Evolutionary conservation across 805 yeast species (phyloP), one percentile per base, ranked within the genome.

Genomic region (Saccharomycopsis sp.): DNA sequence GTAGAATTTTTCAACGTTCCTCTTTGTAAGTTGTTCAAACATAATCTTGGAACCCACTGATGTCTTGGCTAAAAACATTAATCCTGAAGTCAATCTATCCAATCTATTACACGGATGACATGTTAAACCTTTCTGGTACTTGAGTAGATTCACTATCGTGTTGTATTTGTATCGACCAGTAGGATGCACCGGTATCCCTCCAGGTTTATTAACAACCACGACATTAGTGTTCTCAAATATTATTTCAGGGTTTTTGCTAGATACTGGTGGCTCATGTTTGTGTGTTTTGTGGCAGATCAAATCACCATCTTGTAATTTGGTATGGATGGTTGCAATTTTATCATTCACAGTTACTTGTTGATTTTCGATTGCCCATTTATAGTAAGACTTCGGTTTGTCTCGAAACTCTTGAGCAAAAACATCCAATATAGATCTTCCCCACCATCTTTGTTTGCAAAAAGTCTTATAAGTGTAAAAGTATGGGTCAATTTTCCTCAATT

Each of bases 141-240:
- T 81, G 52, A 93, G 63, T 3, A 87, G 75, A 58, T 79, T 81
- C 6, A 95, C 85, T 22, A 86, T 75, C 0, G 95, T 77, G 59
- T 81, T 76, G 62, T 77, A 77, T 59, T 93, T 59, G 69, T 81
- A 79, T 51, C 90, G 64, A 0, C 97, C 98, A 0, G 96, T 81
- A 2, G 98, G 97, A 60, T 93, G 98, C 0, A 86, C 96, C 0
- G 98, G 97, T 2, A 93, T 72, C 0, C 98, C 97, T 4, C 90
- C 74, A 0, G 98, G 98, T 53, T 93, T 93, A 60, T 90, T 95
- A 17, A 93, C 81, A 2, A 85, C 94, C 3, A 90, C 68, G 22
- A 88, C 60, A 41, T 84, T 75, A 5, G 81, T 87, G 58, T 85
- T 81, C 56, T 87, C 85, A 58, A 70, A 73, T 0, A 89, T 82